phyloP scores from a whole-genome alignment of 371 early-diverging fungal genomes.

The Coemansia sp. region DNA sequence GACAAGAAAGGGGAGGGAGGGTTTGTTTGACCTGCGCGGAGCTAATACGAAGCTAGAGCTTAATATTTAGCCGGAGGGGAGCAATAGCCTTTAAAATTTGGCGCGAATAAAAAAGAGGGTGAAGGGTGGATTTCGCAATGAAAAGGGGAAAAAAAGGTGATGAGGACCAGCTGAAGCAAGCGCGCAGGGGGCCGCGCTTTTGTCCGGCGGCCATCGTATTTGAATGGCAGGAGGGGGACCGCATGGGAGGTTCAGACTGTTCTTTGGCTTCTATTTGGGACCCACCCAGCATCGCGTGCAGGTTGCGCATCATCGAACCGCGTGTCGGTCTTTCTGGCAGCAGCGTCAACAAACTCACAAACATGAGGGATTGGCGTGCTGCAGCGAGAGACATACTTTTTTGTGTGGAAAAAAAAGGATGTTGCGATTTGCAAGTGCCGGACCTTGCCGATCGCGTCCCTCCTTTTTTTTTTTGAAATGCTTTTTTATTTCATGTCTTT shows the following conservation, averaged over 20 bases:
- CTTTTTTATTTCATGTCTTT: background rate
- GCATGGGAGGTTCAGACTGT: background rate
- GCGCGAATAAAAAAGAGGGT: background rate
- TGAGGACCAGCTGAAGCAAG: background rate
- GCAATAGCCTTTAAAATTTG: background rate
- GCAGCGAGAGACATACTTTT: too few relatives aligned
- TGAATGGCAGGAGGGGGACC: background rate
- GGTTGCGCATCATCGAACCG: background rate
- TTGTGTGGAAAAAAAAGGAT: too few relatives aligned
- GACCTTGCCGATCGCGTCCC: constrained; percentile 1
- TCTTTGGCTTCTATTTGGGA: background rate
- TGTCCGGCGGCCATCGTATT: background rate
- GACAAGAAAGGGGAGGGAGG: background rate
- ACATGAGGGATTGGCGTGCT: too few relatives aligned
- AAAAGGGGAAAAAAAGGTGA: background rate
- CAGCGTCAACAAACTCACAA: background rate
- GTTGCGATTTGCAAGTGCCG: constrained; percentile 1
- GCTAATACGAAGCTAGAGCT: background rate
- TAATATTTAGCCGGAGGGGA: background rate
- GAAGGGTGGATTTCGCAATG: background rate
- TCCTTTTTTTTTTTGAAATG: background rate
- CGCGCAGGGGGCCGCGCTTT: too few relatives aligned
- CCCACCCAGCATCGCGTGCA: too few relatives aligned
- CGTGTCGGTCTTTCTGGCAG: background rate
- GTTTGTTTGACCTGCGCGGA: background rate